These are phyloP conservation scores for Plectosphaerella cucumerina DNA, from an alignment of 2,329 filamentous ascomycete species.

Conservation along the genomic window DNA sequence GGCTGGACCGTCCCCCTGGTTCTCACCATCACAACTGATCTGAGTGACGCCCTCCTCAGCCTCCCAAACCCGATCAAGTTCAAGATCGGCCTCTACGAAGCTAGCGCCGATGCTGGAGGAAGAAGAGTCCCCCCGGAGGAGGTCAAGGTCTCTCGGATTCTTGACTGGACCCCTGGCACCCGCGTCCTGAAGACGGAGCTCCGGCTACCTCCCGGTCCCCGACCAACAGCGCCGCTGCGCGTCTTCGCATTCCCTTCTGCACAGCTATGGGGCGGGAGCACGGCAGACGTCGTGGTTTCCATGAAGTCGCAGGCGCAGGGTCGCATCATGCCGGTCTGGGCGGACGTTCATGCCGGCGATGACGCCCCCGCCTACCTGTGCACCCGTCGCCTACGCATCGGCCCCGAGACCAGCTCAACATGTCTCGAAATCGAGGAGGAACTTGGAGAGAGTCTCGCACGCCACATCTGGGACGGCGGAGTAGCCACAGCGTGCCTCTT, in stretches of 20 bases:
- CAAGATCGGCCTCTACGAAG: constrained; percentile 24
- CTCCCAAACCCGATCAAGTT: constrained; percentile 41
- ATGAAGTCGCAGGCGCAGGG: constrained; percentile 18
- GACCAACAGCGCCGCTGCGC: neutral
- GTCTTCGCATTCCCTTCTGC: constrained; percentile 2
- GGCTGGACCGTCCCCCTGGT: constrained; percentile 34
- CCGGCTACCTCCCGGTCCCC: constrained; percentile 8
- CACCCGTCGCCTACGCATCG: constrained; percentile 24
- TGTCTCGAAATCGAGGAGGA: constrained; percentile 47
- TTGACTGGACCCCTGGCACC: constrained; percentile 25
- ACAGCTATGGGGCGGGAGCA: constrained; percentile 1
- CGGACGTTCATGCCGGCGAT: constrained; percentile 19
- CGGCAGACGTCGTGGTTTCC: neutral
- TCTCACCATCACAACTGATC: constrained; percentile 53
- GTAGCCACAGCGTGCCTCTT: constrained; percentile 38
- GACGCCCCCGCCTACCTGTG: constrained; percentile 17
- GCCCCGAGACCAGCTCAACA: constrained; percentile 15
- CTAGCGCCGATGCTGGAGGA: constrained; percentile 9
- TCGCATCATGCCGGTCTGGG: constrained; percentile 40
- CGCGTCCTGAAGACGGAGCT: constrained; percentile 31
- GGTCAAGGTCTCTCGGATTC: constrained; percentile 21
- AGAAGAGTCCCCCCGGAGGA: constrained; percentile 18
- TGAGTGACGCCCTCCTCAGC: constrained; percentile 51
- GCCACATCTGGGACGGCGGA: constrained; percentile 57
- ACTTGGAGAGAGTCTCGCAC: constrained; percentile 55